These are phyloP conservation scores for Shiraia bambusicola DNA, from an alignment of 2,329 filamentous ascomycete species.

Conservation along the genomic window DNA sequence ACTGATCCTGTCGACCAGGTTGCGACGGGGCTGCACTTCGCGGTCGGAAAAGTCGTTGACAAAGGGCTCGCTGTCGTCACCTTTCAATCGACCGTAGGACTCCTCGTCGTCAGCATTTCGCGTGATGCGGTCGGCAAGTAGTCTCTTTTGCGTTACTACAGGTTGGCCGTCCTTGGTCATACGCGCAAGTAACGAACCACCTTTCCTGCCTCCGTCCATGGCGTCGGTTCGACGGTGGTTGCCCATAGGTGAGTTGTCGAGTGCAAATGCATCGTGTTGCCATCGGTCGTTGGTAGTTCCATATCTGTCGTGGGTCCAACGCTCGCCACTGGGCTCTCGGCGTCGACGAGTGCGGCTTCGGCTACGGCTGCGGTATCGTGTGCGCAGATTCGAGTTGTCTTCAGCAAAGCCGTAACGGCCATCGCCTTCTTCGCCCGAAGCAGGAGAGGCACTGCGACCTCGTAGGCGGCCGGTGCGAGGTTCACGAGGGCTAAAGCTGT, in stretches of 20 bases:
- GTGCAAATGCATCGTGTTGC: constrained; percentile 26
- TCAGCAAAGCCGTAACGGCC: constrained; percentile 54
- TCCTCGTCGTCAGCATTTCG: constrained; percentile 28
- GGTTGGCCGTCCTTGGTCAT: constrained; percentile 41
- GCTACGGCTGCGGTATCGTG: constrained; percentile 47
- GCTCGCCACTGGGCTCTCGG: constrained; percentile 27
- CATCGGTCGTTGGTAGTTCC: constrained; percentile 23
- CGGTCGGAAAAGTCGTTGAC: constrained; percentile 26
- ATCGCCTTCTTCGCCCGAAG: constrained; percentile 48
- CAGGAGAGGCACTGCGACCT: constrained; percentile 62
- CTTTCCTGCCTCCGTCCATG: constrained; percentile 38
- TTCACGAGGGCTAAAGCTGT: constrained; percentile 24
- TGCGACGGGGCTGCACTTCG: constrained; percentile 18
- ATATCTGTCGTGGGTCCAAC: constrained; percentile 36
- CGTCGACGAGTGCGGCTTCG: constrained; percentile 29
- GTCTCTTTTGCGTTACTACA: constrained; percentile 22
- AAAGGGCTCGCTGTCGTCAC: constrained; percentile 29
- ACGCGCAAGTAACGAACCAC: constrained; percentile 31
- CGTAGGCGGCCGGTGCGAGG: constrained; percentile 53
- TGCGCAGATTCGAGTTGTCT: constrained; percentile 47
- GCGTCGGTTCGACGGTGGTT: constrained; percentile 50
- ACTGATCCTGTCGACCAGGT: constrained; percentile 28
- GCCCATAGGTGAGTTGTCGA: constrained; percentile 44
- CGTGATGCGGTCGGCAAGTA: constrained; percentile 35
- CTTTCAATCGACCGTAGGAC: constrained; percentile 35